Conservation (phyloP, 2,329 filamentous ascomycete species). For the Elsinoe necatrix region DNA sequence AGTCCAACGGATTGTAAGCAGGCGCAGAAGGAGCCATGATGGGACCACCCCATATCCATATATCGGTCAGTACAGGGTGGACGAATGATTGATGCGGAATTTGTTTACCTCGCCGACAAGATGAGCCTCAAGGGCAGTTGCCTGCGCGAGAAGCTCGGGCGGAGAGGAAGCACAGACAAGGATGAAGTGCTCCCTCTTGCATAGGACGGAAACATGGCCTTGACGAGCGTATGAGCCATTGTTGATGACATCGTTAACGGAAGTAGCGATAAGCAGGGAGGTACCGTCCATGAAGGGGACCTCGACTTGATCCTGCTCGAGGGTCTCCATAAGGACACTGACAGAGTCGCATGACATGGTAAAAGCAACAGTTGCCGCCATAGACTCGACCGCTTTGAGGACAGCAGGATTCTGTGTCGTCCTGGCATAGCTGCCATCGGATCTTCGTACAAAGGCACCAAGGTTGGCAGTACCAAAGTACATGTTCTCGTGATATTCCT, state of each 20-base stretch:
- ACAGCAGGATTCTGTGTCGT: conserved; percentile 14
- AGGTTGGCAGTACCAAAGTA: conserved; percentile 15
- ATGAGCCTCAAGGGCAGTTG: conserved; percentile 9
- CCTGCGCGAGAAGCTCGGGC: conserved; percentile 14
- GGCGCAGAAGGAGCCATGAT: conserved; percentile 13
- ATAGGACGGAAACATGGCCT: conserved; percentile 7
- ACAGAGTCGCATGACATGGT: conserved; percentile 15
- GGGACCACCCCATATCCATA: conserved; percentile 12
- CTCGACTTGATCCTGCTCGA: conserved; percentile 10
- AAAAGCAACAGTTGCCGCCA: conserved; percentile 7
- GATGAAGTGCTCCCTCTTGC: conserved; percentile 14
- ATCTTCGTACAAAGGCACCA: conserved; percentile 11
- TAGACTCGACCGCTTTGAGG: conserved; percentile 13
- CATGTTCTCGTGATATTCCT: conserved; percentile 16
- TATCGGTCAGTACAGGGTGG: background rate
- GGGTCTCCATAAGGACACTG: conserved; percentile 11
- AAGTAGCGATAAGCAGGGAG: background rate
- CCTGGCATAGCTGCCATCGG: conserved; percentile 12
- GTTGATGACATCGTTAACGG: conserved; percentile 4
- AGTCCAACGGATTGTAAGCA: background rate
- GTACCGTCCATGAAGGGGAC: conserved; percentile 14
- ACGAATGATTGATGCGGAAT: background rate
- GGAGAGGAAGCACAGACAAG: conserved; percentile 12
- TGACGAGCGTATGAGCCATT: conserved; percentile 5
- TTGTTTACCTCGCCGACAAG: conserved; percentile 6